These are phyloP conservation scores for Hydrangea macrophylla DNA, from an alignment of 148 eudicot species.

Conservation along the genomic window DNA sequence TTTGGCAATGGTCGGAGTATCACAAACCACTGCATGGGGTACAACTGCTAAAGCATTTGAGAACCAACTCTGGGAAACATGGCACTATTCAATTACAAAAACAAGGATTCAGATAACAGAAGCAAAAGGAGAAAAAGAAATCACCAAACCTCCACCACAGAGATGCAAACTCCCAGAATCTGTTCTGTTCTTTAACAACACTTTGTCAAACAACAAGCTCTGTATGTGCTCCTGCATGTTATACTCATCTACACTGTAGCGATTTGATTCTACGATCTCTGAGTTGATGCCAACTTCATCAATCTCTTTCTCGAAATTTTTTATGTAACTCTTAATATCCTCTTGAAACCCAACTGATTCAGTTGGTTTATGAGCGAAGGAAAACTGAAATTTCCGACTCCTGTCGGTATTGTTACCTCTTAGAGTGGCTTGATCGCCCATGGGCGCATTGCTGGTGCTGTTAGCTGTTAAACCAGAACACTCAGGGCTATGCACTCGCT, in stretches of 20 bases:
- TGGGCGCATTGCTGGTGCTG: constrained; percentile 23
- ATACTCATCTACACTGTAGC: constrained; percentile 30
- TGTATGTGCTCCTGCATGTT: constrained; percentile 25
- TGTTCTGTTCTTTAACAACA: constrained; percentile 48
- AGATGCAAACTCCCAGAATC: constrained; percentile 78
- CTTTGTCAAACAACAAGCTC: constrained; percentile 49
- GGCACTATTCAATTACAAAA: too few relatives aligned
- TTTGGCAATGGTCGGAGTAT: too few relatives aligned
- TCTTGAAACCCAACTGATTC: constrained; percentile 33
- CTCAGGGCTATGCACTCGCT: constrained; percentile 15
- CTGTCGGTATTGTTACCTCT: constrained; percentile 12
- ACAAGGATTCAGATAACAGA: constrained; percentile 20
- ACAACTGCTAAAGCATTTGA: too few relatives aligned
- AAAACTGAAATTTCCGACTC: constrained; percentile 37
- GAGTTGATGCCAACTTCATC: constrained; percentile 21
- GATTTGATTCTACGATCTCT: constrained; percentile 16
- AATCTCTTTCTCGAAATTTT: constrained; percentile 39
- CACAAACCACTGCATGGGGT: too few relatives aligned
- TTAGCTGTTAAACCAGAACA: constrained; percentile 31
- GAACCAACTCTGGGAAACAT: too few relatives aligned
- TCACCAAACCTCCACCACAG: constrained; percentile 49
- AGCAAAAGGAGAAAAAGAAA: constrained; percentile 39
- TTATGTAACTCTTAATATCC: constrained; percentile 52
- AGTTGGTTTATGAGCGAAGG: constrained; percentile 38
- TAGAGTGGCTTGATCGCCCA: constrained; percentile 16